phyloP scores from a whole-genome alignment of 306 rosid genomes.

The Vicia villosa region DNA sequence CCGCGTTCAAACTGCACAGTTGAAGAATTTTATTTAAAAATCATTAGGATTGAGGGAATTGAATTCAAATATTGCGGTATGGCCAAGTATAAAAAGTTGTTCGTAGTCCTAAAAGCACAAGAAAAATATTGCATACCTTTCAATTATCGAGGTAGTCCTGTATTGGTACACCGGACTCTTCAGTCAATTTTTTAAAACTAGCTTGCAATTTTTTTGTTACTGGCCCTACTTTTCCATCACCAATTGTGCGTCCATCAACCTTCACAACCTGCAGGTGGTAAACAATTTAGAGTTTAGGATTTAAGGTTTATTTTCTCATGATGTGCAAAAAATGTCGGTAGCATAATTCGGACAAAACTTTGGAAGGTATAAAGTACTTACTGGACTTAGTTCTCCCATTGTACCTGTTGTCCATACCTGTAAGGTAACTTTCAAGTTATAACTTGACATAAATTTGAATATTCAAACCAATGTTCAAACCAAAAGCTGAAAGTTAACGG shows the following conservation, averaged over 20 bases:
- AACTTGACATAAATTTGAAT: constrained; percentile 18
- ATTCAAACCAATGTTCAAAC: neutral
- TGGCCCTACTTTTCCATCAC: constrained; percentile 77
- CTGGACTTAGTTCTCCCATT: constrained; percentile 92
- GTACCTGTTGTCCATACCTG: constrained; percentile 94
- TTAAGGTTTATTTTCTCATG: no score
- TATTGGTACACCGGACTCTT: constrained; percentile 61
- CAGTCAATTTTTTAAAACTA: constrained; percentile 72
- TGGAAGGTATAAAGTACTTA: constrained; percentile 41
- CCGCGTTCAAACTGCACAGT: constrained; percentile 27
- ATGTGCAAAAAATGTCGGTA: no score
- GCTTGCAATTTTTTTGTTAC: constrained; percentile 69
- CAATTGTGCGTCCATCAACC: constrained; percentile 86
- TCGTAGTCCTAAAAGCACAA: constrained; percentile 31
- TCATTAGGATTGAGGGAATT: neutral
- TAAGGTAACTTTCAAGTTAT: constrained; percentile 33
- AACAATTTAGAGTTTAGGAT: no score
- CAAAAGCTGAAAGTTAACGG: neutral
- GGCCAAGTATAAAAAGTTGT: neutral
- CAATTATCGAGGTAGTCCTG: constrained; percentile 41
- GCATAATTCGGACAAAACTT: constrained; percentile 16
- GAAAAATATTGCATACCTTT: constrained; percentile 25
- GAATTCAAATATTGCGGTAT: constrained; percentile 1
- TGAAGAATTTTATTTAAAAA: neutral
- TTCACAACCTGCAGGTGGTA: constrained; percentile 65